These are phyloP conservation scores for Trichomonascaceae sp. DNA, from an alignment of 1,139 yeast species.

Conservation along the genomic window DNA sequence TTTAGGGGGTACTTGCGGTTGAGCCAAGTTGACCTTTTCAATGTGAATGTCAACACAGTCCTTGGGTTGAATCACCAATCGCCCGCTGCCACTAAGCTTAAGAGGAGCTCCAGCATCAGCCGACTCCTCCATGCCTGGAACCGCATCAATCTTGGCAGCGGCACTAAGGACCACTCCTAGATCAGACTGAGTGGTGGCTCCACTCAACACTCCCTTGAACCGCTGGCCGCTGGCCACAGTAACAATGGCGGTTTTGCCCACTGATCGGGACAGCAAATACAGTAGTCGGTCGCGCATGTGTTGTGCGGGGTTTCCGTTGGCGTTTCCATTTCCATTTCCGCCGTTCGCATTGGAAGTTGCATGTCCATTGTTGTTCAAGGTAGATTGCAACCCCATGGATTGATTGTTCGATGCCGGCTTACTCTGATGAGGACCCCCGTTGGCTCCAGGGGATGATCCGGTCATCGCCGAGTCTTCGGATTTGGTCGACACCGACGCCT, in stretches of 20 bases:
- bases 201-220: conserved; percentile 44
- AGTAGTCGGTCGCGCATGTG: conserved; percentile 37
- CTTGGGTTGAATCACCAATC: conserved; percentile 40
- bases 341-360: too few species aligned
- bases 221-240: conserved; percentile 52
- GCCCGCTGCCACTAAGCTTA: conserved; percentile 12
- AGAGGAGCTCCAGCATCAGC: conserved; percentile 17
- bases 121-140: conserved; percentile 27
- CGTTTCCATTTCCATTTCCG: too few species aligned
- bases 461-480: too few species aligned
- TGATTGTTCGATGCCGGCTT: too few species aligned
- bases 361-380: too few species aligned
- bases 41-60: conserved; percentile 55
- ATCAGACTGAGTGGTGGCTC: conserved; percentile 30
- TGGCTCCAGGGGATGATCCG: not conserved
- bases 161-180: conserved; percentile 42
- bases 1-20: conserved; percentile 10
- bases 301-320: conserved; percentile 9
- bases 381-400: too few species aligned
- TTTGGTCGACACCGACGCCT: too few species aligned
- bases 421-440: too few species aligned
- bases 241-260: conserved; percentile 44
- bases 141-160: conserved; percentile 33
- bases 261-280: conserved; percentile 38
- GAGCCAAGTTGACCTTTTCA: conserved; percentile 30